Percentiles rank a stretch among this genome's conserved stretches.
phyloP scores from a whole-genome alignment of 805 yeast species.

The Wickerhamiella siamensis region DNA sequence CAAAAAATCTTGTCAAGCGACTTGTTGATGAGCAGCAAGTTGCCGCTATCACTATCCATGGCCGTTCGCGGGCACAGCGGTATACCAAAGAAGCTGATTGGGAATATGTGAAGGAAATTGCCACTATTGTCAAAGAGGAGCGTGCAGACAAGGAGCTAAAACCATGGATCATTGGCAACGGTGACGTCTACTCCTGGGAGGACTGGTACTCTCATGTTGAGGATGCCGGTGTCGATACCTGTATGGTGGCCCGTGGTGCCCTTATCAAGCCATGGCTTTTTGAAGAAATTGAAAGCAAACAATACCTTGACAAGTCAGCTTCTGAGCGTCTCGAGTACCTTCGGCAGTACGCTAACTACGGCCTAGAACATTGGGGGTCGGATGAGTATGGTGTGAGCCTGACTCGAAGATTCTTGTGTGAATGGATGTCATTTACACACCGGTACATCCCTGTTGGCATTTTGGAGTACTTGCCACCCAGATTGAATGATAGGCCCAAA shows the following conservation, averaged over 20 bases:
- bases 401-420: slow-evolving; percentile 85
- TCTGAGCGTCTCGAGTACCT: slow-evolving; percentile 72
- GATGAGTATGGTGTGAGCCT: slow-evolving; percentile 87
- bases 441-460: slow-evolving; percentile 91
- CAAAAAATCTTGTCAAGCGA: slow-evolving; percentile 58
- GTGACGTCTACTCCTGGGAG: slow-evolving; percentile 74
- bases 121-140: slow-evolving; percentile 46
- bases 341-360: slow-evolving; percentile 55
- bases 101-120: slow-evolving; percentile 71
- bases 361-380: slow-evolving; percentile 94
- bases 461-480: slow-evolving; percentile 75
- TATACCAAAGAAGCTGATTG: slow-evolving; percentile 87
- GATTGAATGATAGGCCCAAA: slow-evolving; percentile 86
- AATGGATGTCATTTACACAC: slow-evolving; percentile 85
- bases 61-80: slow-evolving; percentile 91
- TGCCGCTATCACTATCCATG: slow-evolving; percentile 87
- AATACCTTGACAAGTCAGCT: slow-evolving; percentile 81
- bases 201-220: slow-evolving; percentile 71
- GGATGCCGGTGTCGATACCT: slow-evolving; percentile 67
- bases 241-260: slow-evolving; percentile 97
- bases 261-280: slow-evolving; percentile 97
- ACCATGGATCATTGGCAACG: slow-evolving; percentile 84
- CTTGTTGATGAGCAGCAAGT: slow-evolving; percentile 66
- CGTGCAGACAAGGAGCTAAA: slow-evolving; percentile 44
- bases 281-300: slow-evolving; percentile 83